Conservation (phyloP, 768 basidiomycete genomes). For the Hysterangium stoloniferum region DNA sequence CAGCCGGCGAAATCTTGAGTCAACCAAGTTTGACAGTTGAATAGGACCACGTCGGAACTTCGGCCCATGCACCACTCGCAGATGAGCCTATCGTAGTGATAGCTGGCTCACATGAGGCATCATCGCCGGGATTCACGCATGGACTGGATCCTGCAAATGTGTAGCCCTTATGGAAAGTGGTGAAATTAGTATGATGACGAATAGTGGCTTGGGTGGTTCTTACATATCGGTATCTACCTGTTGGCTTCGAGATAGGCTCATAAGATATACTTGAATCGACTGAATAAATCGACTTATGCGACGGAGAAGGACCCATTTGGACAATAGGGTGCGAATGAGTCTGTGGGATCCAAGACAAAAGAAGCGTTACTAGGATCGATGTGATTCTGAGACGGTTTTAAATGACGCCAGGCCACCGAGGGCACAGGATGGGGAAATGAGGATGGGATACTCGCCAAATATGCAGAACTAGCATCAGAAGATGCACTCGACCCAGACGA, state of each 20-base stretch:
- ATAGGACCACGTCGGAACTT: no score
- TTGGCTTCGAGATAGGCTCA: not conserved
- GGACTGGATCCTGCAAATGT: no score
- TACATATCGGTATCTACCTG: not conserved
- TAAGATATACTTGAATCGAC: not conserved
- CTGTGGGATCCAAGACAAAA: constrained; percentile 3
- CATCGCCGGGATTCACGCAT: no score
- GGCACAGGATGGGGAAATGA: not conserved
- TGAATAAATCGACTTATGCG: not conserved
- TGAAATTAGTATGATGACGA: no score
- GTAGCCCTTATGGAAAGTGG: no score
- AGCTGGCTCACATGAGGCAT: no score
- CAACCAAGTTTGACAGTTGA: no score
- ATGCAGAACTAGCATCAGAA: not conserved
- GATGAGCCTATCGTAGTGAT: no score
- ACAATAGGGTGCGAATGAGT: not conserved
- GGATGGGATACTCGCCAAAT: constrained; percentile 9
- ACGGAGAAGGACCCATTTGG: not conserved
- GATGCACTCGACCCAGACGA: constrained; percentile 8
- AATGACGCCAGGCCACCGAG: not conserved
- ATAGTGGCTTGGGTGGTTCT: no score
- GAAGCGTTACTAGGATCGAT: constrained; percentile 12
- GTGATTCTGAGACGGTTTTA: constrained; percentile 1
- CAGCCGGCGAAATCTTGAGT: no score
- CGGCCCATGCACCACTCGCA: no score